Base-by-base conservation (phyloP, 1,284 basidiomycete genomes). In the Cutaneotrichosporon sp. region DNA sequence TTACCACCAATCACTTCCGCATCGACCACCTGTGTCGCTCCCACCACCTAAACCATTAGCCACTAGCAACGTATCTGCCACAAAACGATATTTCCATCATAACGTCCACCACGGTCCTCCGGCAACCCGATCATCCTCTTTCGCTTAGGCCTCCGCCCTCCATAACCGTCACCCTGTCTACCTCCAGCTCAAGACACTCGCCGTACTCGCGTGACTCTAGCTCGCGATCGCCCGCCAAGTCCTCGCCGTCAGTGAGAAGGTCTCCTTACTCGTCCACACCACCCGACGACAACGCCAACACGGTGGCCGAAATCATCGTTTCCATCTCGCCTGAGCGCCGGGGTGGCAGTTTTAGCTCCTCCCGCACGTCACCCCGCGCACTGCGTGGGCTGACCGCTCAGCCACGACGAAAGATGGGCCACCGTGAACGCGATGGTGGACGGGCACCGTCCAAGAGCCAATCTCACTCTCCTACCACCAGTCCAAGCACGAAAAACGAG, bases 291-390 rank as follows among this genome's bases (percentile, higher is more conserved):
- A n/a, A 37, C 34, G 20, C 48, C 16, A 14, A 41, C 48, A 49
- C 48, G 22, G 48, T 49, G 39, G n/a, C 48, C 22, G 48, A 41
- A 29, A 49, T 43, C 22, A 32, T 49, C 31, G 20, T 49, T 31
- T 24, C 48, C 39, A 24, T 49, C 32, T 43, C 31, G 22, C 48
- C 39, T 4, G 48, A 49, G 39, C 20, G 29, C 26, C 17, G 37
- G n/a, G 12, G n/a, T n/a, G n/a, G 39, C 9, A 49, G 38, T 29
- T 16, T 41, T 6, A 29, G 16, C 9, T n/a, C 46, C 16, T 25
- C 46, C 6, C 46, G 34, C 25, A 25, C 34, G 5, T 47, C 34
- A 22, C 46, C 35, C n/a, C 37, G 47, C 8, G 19, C 37, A 8
- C 25, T 41, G 16, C 46, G 46, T 20, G 42, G 27, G 29, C 19